phyloP scores from a whole-genome alignment of 352 stramenopile genomes.

The Pythium folliculosum region DNA sequence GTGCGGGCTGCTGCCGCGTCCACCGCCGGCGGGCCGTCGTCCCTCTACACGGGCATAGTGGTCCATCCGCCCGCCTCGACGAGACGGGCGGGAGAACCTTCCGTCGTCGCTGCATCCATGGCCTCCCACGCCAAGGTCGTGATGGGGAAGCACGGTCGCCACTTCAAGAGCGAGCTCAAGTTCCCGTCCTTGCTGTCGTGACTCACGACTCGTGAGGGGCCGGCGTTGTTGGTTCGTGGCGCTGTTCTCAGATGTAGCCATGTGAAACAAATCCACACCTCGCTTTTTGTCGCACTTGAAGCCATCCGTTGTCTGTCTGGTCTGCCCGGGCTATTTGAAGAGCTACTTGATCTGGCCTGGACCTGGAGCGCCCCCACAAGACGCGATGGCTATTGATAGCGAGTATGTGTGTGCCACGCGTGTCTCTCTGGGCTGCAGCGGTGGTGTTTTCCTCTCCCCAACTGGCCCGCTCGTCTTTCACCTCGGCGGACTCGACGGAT shows the following conservation, averaged over 20 bases:
- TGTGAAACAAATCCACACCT: background rate
- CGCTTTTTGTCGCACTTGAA: background rate
- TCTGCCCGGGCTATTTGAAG: background rate
- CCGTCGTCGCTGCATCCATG: background rate
- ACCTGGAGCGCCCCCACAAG: background rate
- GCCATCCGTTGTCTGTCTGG: background rate
- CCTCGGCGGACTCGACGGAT: constrained; percentile 1
- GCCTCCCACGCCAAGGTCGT: constrained; percentile 16
- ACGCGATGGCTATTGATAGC: constrained; percentile 15
- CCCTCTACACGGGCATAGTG: constrained; percentile 25
- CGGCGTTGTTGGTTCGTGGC: background rate
- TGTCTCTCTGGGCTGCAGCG: background rate
- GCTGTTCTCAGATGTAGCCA: background rate
- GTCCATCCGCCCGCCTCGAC: constrained; percentile 4
- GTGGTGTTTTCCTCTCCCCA: background rate
- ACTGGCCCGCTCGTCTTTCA: background rate
- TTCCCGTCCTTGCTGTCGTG: constrained; percentile 20
- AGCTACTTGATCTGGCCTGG: background rate
- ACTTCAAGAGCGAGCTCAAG: constrained; percentile 30
- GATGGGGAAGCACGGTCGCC: constrained; percentile 17
- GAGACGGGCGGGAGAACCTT: background rate
- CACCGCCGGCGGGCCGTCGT: background rate
- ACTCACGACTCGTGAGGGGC: background rate
- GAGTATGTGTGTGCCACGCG: background rate
- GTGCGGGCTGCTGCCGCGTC: background rate